A percentile compares a stretch with the other conserved stretches of the same genome.
Conservation (phyloP, 257 asterid genomes). For the Scutellaria baicalensis region DNA sequence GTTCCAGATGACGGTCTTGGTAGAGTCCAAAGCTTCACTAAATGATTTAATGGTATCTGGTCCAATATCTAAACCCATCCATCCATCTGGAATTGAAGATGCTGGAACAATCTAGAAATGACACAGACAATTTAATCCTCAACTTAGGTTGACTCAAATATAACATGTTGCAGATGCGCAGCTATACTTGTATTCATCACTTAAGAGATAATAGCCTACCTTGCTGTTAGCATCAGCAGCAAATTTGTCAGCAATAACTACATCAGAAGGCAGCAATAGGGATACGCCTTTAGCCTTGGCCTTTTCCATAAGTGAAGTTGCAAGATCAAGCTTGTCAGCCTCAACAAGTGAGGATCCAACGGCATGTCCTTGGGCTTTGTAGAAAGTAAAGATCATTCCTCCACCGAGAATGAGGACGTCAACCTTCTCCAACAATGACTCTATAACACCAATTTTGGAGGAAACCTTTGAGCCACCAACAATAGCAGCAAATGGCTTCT, state of each 20-base stretch:
- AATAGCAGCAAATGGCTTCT: constrained; percentile 86
- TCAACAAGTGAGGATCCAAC: constrained; percentile 84
- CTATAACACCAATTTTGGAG: constrained; percentile 61
- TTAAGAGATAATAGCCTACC: constrained; percentile 22
- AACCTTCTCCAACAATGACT: constrained; percentile 66
- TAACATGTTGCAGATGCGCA: not conserved
- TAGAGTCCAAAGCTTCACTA: constrained; percentile 52
- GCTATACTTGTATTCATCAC: not conserved
- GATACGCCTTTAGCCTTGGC: constrained; percentile 76
- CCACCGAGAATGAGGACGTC: constrained; percentile 74
- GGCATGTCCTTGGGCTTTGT: constrained; percentile 69
- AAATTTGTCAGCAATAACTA: constrained; percentile 69
- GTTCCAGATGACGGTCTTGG: constrained; percentile 73
- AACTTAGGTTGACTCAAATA: not conserved
- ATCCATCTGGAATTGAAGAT: constrained; percentile 77
- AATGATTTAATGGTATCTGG: constrained; percentile 70
- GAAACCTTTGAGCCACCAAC: constrained; percentile 90
- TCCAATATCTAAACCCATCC: constrained; percentile 91
- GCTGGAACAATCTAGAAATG: constrained; percentile 55
- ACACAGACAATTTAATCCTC: not conserved
- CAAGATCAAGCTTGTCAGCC: constrained; percentile 77
- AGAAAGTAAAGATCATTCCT: constrained; percentile 83
- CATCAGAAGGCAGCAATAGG: constrained; percentile 68
- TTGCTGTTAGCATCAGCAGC: constrained; percentile 81
- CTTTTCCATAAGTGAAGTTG: constrained; percentile 62